Evolutionary conservation across 2,329 filamentous ascomycete genomes (phyloP), one percentile per base, ranked within the genome.

Genomic region (Myriosclerotinia scirpicola): DNA sequence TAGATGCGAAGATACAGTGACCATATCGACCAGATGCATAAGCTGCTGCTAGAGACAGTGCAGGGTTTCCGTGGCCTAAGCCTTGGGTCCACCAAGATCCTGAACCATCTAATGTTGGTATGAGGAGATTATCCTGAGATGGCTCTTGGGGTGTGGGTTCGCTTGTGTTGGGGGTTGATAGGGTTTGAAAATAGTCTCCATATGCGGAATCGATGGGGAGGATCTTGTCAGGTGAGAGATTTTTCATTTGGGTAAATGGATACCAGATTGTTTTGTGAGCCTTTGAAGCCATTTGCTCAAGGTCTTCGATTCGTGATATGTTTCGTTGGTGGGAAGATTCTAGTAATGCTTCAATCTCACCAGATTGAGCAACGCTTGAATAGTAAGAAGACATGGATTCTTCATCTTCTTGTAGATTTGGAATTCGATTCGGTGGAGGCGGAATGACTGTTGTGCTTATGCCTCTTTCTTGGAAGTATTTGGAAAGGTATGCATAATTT

Each of bases 21-120:
- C 92, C 92, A 73, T 95, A 96, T 38, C 91, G 84, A 9, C 92
- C 91, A 1, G 92, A 90, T 0, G 92, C 91, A 74, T 95, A 89
- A 0, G 92, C 90, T 2, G 91, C 91, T 0, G 90, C 87, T 1
- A 95, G 83, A 0, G 90, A 85, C 0, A 96, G 81, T 0, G 82
- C 79, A 0, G 91, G 85, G 71, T 91, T 93, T 7, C 88, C 90
- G 71, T 96, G 92, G 1, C 92, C 92, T 0, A 96, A 83, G 2
- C 92, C 92, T 77, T 96, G 92, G 0, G 92, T 96, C 92, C 92
- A 96, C 92, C 92, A 96, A 0, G 91, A 94, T 0, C 91, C 91
- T 0, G 91, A 95, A 2, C 89, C 92, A 72, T 96, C 92, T 65
- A 95, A 93, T 0, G 90, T 88, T 0, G 90, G 84, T 55, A 82